phyloP scores from a whole-genome alignment of 805 yeast genomes.

The Pichia manshurica region DNA sequence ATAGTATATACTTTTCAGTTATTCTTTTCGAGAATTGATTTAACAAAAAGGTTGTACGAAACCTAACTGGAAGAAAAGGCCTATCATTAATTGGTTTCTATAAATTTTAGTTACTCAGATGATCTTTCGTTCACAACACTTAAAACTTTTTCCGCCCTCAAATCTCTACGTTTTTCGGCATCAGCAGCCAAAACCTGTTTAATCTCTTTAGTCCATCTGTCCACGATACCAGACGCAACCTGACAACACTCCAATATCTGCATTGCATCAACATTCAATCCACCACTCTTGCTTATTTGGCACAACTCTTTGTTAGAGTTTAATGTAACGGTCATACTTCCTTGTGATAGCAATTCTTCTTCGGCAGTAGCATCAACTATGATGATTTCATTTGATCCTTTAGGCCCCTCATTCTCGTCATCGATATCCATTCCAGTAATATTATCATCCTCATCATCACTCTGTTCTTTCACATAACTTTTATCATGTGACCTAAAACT shows the following conservation, averaged over 20 bases:
- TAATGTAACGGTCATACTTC: conserved; percentile 76
- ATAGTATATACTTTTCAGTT: too few species aligned
- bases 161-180: conserved; percentile 27
- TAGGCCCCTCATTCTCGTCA: background rate
- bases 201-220: conserved; percentile 58
- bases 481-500: background rate
- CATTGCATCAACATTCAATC: conserved; percentile 71
- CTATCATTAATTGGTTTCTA: too few species aligned
- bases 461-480: conserved; percentile 5
- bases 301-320: conserved; percentile 89
- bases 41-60: too few species aligned
- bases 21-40: too few species aligned
- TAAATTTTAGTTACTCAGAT: background rate
- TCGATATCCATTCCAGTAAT: background rate
- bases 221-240: conserved; percentile 60
- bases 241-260: conserved; percentile 63
- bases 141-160: conserved; percentile 22
- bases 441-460: conserved; percentile 8
- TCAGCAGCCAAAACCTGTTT: conserved; percentile 50
- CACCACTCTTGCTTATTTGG: conserved; percentile 87
- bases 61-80: too few species aligned
- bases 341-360: conserved; percentile 74
- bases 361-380: conserved; percentile 69
- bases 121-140: conserved; percentile 30
- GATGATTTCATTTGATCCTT: conserved; percentile 34